phyloP scores from a whole-genome alignment of 805 yeast species.

The Vanderwaltozyma verrucispora region DNA sequence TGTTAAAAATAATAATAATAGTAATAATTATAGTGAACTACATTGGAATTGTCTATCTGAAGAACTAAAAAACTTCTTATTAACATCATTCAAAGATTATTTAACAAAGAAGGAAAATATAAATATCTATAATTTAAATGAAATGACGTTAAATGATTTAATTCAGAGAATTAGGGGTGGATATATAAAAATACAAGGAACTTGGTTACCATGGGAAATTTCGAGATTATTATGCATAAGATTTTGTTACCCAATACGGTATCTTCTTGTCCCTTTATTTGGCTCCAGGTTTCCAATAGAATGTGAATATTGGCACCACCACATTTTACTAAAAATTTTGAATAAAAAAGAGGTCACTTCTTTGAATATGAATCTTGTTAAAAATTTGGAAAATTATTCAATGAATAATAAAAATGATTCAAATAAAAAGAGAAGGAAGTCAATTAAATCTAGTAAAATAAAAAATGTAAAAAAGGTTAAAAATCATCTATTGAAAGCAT shows the following conservation, averaged over 20 bases:
- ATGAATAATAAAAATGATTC: too few relatives aligned
- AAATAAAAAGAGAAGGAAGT: too few relatives aligned
- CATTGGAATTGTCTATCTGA: slow-evolving; percentile 25
- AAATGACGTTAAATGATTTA: slow-evolving; percentile 14
- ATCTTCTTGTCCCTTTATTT: slow-evolving; percentile 66
- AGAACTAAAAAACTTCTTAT: slow-evolving; percentile 11
- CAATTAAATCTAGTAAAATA: not conserved
- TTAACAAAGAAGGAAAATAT: slow-evolving; percentile 8
- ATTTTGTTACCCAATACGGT: slow-evolving; percentile 71
- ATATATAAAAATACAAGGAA: slow-evolving; percentile 83
- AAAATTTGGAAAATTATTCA: too few relatives aligned
- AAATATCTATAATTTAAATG: slow-evolving; percentile 1
- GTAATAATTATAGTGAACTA: slow-evolving; percentile 17
- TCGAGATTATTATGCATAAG: slow-evolving; percentile 59
- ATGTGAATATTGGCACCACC: slow-evolving; percentile 15
- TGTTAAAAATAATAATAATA: not conserved
- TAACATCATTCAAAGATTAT: slow-evolving; percentile 8
- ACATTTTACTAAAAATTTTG: not conserved
- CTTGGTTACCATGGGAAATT: slow-evolving; percentile 73
- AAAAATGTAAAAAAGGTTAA: not conserved
- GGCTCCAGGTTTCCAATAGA: slow-evolving; percentile 47
- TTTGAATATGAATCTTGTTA: too few relatives aligned
- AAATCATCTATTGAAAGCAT: slow-evolving; percentile 1
- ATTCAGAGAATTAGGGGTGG: slow-evolving; percentile 82
- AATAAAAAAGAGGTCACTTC: too few relatives aligned